These are phyloP conservation scores for Fusarium musae DNA, from an alignment of 2,329 filamentous ascomycete genomes.

Conservation along the genomic window DNA sequence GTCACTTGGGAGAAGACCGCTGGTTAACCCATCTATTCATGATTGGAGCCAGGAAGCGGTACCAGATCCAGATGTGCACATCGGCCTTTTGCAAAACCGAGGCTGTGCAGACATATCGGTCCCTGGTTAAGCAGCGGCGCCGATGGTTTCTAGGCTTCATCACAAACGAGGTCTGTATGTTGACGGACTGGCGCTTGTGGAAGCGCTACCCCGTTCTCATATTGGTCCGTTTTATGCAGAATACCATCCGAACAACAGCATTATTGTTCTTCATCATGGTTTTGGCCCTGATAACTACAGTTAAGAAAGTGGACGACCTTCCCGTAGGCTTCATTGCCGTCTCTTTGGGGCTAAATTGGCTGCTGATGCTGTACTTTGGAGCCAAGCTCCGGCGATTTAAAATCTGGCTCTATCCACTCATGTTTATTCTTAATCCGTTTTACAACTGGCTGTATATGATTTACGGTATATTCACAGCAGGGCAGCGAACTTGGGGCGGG, in stretches of 20 bases:
- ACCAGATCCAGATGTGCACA: constrained; percentile 98
- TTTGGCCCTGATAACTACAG: constrained; percentile 85
- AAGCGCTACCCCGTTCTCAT: constrained; percentile 88
- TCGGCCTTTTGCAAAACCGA: constrained; percentile 99
- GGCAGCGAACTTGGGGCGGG: constrained; percentile 94
- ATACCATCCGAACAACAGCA: constrained; percentile 94
- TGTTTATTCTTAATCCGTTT: constrained; percentile 95
- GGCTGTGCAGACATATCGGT: constrained; percentile 87
- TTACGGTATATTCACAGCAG: constrained; percentile 94
- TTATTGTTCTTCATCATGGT: constrained; percentile 95
- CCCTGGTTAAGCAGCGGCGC: constrained; percentile 91
- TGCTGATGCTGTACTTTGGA: constrained; percentile 96
- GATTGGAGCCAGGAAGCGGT: constrained; percentile 92
- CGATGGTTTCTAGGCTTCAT: constrained; percentile 98
- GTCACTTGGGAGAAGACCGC: constrained; percentile 92
- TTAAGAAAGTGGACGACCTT: constrained; percentile 79
- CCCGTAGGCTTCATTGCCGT: constrained; percentile 95
- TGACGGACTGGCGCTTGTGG: constrained; percentile 94
- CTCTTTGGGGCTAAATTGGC: constrained; percentile 91
- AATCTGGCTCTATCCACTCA: constrained; percentile 92
- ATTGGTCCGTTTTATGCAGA: constrained; percentile 90
- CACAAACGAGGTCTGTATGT: constrained; percentile 98
- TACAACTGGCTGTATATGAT: constrained; percentile 99
- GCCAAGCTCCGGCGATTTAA: constrained; percentile 88
- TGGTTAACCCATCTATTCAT: constrained; percentile 99